phyloP scores from a whole-genome alignment of 139 green algal genomes.

The Asterochloris erici region DNA sequence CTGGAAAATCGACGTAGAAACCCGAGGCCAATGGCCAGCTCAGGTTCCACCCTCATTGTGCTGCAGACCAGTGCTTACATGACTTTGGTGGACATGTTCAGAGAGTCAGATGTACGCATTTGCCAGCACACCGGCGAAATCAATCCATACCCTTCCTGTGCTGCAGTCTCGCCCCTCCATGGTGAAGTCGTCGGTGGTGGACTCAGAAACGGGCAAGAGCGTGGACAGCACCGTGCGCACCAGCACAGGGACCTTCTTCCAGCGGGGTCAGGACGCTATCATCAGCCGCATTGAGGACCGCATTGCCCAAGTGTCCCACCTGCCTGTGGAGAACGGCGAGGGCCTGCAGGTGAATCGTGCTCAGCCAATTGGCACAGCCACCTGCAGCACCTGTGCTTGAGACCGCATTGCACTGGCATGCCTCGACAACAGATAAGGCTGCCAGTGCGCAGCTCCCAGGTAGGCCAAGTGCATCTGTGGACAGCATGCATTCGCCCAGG shows the following conservation, averaged over 20 bases:
- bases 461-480: too few species aligned
- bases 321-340: constrained; percentile 50
- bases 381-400: background rate
- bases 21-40: background rate
- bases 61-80: constrained; percentile 42
- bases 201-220: constrained; percentile 44
- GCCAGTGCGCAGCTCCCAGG: too few species aligned
- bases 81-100: constrained; percentile 49
- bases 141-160: background rate
- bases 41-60: constrained; percentile 13
- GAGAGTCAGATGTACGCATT: too few species aligned
- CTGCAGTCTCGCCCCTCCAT: constrained; percentile 27
- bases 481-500: too few species aligned
- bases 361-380: background rate
- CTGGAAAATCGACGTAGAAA: too few species aligned
- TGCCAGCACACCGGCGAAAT: too few species aligned
- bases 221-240: constrained; percentile 48
- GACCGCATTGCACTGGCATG: too few species aligned
- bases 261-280: constrained; percentile 45
- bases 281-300: constrained; percentile 61
- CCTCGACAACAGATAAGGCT: too few species aligned
- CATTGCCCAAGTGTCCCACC: constrained; percentile 36
- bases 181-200: constrained; percentile 51
- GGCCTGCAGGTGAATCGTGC: constrained; percentile 21
- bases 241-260: constrained; percentile 49